Evolutionary conservation across 1,139 yeast species (phyloP).

Genomic region (Wickerhamomyces sp.): DNA sequence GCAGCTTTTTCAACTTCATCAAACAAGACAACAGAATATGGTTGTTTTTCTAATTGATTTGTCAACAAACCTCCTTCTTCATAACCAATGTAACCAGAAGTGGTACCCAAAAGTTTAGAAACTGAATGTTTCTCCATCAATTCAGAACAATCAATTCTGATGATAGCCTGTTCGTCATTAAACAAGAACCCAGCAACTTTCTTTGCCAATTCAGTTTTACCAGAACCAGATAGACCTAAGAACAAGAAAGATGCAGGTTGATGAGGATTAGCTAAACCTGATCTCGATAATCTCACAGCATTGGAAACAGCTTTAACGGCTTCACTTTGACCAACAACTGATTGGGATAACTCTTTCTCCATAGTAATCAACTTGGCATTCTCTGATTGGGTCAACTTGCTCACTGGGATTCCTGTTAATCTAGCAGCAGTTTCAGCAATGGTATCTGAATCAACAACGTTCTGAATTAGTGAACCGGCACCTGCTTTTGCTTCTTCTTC

Average conservation of each 20-base stretch:
- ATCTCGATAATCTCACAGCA: conserved; percentile 87
- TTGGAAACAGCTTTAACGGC: conserved; percentile 96
- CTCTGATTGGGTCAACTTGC: conserved; percentile 92
- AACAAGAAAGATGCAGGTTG: conserved; percentile 95
- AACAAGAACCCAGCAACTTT: conserved; percentile 93
- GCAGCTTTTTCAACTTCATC: conserved; percentile 99
- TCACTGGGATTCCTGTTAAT: conserved; percentile 98
- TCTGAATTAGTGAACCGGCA: conserved; percentile 65
- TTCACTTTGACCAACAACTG: conserved; percentile 93
- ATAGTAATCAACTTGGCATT: conserved; percentile 87
- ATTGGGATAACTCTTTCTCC: conserved; percentile 80
- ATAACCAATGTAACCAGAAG: conserved; percentile 97
- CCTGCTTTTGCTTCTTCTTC: conserved; percentile 68
- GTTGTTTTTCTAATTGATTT: conserved; percentile 84
- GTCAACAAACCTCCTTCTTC: conserved; percentile 97
- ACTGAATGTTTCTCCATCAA: conserved; percentile 93
- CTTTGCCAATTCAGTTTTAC: conserved; percentile 97
- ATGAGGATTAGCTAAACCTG: conserved; percentile 94
- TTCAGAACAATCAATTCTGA: conserved; percentile 96
- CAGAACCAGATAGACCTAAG: conserved; percentile 95
- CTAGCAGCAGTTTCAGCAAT: conserved; percentile 97
- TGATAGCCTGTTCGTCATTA: conserved; percentile 94
- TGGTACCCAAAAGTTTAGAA: conserved; percentile 91
- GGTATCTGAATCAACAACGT: conserved; percentile 89
- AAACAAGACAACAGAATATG: conserved; percentile 89